Conservation (phyloP, 371 early-diverging fungal genomes). For the Syncephalastrum contaminatum region DNA sequence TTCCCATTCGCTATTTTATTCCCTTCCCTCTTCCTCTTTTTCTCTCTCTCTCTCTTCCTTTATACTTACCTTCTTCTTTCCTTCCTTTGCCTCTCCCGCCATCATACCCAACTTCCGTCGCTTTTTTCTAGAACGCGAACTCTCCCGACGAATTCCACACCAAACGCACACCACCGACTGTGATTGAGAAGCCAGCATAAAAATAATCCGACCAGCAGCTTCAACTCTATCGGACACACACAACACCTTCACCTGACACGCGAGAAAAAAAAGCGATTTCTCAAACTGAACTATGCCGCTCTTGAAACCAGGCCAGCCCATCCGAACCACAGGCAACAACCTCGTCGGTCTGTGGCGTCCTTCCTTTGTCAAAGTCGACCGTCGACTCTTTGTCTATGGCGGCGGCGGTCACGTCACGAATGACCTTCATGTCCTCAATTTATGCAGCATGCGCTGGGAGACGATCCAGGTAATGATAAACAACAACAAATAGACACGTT, state of each 20-base stretch:
- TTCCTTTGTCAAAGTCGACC: conserved; percentile 60
- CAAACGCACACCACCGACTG: too few species aligned
- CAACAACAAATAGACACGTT: conserved; percentile 9
- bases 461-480: conserved; percentile 37
- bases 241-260: not conserved
- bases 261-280: too few species aligned
- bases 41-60: conserved; percentile 7
- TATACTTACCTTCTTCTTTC: conserved; percentile 9
- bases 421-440: conserved; percentile 58
- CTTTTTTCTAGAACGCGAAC: not conserved
- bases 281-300: conserved; percentile 8
- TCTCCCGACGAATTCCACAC: not conserved
- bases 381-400: conserved; percentile 60
- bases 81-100: conserved; percentile 9
- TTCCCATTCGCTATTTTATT: conserved; percentile 8
- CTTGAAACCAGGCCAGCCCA: conserved; percentile 47
- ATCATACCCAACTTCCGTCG: not conserved
- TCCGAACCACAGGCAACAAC: conserved; percentile 58
- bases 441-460: conserved; percentile 49
- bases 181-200: not conserved
- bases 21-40: conserved; percentile 6
- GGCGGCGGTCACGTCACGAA: conserved; percentile 65
- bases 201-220: not conserved
- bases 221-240: conserved; percentile 3
- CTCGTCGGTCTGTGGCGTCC: conserved; percentile 67